These are phyloP conservation scores for Tuber microsphaerosporum DNA, from an alignment of 495 filamentous ascomycete species.

Conservation along the genomic window DNA sequence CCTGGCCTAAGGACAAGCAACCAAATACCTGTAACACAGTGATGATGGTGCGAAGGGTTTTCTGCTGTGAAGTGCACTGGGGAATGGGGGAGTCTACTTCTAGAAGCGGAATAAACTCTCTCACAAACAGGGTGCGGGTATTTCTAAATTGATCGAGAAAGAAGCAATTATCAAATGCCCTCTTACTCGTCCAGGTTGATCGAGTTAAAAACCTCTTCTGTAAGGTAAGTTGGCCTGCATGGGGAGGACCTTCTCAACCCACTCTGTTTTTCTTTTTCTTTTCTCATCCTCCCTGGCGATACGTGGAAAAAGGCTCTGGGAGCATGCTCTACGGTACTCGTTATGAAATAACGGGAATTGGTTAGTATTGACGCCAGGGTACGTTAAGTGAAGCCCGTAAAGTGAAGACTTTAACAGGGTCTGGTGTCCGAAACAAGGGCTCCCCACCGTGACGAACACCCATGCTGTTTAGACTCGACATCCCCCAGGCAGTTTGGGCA, in stretches of 20 bases:
- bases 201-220: not conserved
- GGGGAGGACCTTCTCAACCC: not conserved
- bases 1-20: not conserved
- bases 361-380: not conserved
- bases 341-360: not conserved
- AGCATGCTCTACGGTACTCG: not conserved
- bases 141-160: not conserved
- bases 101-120: not conserved
- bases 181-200: not conserved
- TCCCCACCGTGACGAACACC: not conserved
- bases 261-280: not conserved
- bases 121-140: not conserved
- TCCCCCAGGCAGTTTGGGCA: not conserved
- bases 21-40: not conserved
- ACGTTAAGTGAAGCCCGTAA: not conserved
- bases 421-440: not conserved
- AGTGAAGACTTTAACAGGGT: not conserved
- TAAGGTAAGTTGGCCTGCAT: not conserved
- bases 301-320: not conserved
- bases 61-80: not conserved
- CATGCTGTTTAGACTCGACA: not conserved
- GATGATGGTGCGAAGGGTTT: constrained; percentile 1
- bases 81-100: not conserved
- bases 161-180: not conserved
- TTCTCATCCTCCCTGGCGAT: not conserved